Conservation (phyloP, 495 filamentous ascomycete genomes). For the Aspergillus diversus region DNA sequence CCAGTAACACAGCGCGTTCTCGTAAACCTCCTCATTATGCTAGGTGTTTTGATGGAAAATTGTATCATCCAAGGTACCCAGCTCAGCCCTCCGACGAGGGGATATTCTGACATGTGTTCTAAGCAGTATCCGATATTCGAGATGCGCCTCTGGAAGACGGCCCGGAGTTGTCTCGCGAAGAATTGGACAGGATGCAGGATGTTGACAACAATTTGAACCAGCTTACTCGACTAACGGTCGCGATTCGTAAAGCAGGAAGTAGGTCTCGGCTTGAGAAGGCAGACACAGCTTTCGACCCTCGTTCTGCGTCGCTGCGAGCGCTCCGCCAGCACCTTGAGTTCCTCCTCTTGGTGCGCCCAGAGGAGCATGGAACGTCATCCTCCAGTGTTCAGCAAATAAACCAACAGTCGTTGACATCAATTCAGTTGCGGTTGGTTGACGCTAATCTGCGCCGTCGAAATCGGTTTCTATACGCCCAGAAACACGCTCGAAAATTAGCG, state of each 20-base stretch:
- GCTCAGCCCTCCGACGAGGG: too few relatives aligned
- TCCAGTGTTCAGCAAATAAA: neutral
- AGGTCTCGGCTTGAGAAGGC: slow-evolving; percentile 19
- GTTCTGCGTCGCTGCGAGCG: slow-evolving; percentile 5
- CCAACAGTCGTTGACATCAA: neutral
- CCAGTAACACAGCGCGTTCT: neutral
- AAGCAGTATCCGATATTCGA: neutral
- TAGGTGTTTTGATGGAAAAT: neutral
- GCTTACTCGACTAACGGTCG: slow-evolving; percentile 17
- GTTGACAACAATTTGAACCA: slow-evolving; percentile 7
- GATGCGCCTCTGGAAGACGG: neutral
- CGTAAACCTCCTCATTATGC: slow-evolving; percentile 10
- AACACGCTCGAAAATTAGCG: slow-evolving; percentile 8
- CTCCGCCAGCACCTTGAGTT: slow-evolving; percentile 6
- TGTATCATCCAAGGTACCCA: neutral
- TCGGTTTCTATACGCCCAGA: slow-evolving; percentile 26
- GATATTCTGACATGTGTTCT: too few relatives aligned
- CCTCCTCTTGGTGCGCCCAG: neutral
- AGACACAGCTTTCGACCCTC: slow-evolving; percentile 15
- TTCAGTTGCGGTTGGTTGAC: slow-evolving; percentile 18
- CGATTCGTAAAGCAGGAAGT: slow-evolving; percentile 20
- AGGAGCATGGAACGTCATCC: neutral
- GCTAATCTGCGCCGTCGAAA: slow-evolving; percentile 24
- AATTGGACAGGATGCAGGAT: neutral
- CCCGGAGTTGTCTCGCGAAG: too few relatives aligned